Base-by-base conservation (phyloP, 2,329 filamentous ascomycete species). In the Neofusicoccum parvum region DNA sequence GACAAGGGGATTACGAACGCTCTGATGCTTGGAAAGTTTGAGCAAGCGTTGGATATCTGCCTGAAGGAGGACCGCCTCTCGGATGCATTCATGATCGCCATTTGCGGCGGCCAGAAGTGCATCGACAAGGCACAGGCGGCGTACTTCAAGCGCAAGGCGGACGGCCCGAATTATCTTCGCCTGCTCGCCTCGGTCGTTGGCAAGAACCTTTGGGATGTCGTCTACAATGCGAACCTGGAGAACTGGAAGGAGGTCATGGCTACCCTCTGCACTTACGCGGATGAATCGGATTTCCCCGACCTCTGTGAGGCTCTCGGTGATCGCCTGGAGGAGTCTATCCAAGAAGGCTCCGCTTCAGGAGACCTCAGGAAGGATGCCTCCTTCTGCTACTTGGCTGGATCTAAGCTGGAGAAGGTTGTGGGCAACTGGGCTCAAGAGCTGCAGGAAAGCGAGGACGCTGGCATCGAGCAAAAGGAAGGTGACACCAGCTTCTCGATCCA, bases 221-320 rank as follows among this genome's bases (percentile, higher is more conserved):
- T 98, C 7, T 92, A 98, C 80, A 99, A 99, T 73, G 95, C 94
- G 7, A 92, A 97, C 73, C 82, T 99, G 51, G 86, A 86, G 62
- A 91, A 95, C 79, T 99, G 95, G 96, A 98, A 96, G 80, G 95
- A 98, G 79, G 90, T 94, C 3, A 96, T 99, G 91, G 94, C 92
- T 34, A 91, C 94, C 0, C 82, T 99, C 63, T 99, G 95, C 85
- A 98, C 95, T 0, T 99, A 94, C 78, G 95, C 95, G 0, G 90
- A 96, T 68, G 90, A 93, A 50, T 87, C 87, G 45, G 94, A 99
- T 72, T 99, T 99, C 76, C 88, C 94, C 5, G 93, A 97, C 75
- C 88, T 99, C 11, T 99, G 94, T 74, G 95, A 99, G 77, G 92
- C 92, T 36, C 87, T 99, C 23, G 95, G 95, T 71, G 96, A 99